These are phyloP conservation scores for Ganoderma resinaceum DNA, from an alignment of 1,284 basidiomycete species.

Conservation along the genomic window DNA sequence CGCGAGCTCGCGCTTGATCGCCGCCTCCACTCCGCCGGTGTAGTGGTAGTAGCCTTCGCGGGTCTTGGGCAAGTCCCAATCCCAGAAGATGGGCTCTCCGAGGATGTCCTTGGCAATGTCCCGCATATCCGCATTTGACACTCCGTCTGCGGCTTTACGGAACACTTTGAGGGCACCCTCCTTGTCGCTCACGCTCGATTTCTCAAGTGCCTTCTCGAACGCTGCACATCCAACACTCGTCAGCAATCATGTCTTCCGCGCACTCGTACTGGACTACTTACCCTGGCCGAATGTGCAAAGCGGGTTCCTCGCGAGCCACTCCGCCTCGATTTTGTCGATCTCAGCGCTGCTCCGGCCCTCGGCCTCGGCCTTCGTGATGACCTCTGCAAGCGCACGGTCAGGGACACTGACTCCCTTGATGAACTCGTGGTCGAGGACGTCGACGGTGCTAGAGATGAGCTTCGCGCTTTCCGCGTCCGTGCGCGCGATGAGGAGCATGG, in stretches of 20 bases:
- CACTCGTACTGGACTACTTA: slow-evolving; percentile 37
- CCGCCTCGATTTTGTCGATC: slow-evolving; percentile 78
- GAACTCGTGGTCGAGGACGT: slow-evolving; percentile 78
- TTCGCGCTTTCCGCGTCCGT: slow-evolving; percentile 93
- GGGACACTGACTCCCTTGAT: slow-evolving; percentile 74
- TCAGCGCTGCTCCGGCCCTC: slow-evolving; percentile 73
- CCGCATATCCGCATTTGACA: slow-evolving; percentile 80
- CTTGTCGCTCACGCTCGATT: slow-evolving; percentile 57
- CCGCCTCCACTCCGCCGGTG: slow-evolving; percentile 83
- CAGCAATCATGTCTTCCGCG: neutral
- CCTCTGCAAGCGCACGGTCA: slow-evolving; percentile 72
- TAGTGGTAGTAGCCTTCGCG: slow-evolving; percentile 94
- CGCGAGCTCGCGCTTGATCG: slow-evolving; percentile 82
- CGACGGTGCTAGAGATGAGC: slow-evolving; percentile 86
- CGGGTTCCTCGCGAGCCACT: slow-evolving; percentile 79
- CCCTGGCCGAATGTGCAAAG: slow-evolving; percentile 89
- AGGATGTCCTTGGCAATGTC: slow-evolving; percentile 77
- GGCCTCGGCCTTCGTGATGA: slow-evolving; percentile 77
- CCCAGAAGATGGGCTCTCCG: slow-evolving; percentile 79
- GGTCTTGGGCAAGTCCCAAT: slow-evolving; percentile 92
- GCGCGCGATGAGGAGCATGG: slow-evolving; percentile 89
- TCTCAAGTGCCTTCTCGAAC: slow-evolving; percentile 64
- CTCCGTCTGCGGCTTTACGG: slow-evolving; percentile 63
- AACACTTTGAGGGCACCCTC: slow-evolving; percentile 66
- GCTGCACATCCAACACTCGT: slow-evolving; percentile 47